Evolutionary conservation across 148 eudicot genomes (phyloP).

Genomic region (Arctostaphylos glauca): DNA sequence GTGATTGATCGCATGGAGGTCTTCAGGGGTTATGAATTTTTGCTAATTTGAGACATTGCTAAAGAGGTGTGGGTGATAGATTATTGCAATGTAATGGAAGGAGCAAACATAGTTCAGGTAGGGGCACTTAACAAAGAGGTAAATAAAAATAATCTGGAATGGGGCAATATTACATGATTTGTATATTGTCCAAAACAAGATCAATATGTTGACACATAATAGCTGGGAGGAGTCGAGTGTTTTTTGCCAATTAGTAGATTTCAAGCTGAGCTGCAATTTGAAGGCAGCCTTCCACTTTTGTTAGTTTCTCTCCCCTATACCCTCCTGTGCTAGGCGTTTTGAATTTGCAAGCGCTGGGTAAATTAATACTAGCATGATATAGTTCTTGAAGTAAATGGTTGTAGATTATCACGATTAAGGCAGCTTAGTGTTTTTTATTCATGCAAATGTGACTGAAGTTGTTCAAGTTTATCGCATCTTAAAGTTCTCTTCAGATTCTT

Average conservation of each 20-base stretch:
- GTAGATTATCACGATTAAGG: slow-evolving; percentile 2
- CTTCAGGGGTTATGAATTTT: not conserved
- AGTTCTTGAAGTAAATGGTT: not conserved
- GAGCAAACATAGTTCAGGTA: slow-evolving; percentile 3
- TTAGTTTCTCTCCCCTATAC: not conserved
- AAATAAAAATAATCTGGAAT: not conserved
- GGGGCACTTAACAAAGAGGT: not conserved
- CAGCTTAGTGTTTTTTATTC: not conserved
- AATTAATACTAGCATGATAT: not conserved
- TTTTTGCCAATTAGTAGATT: not conserved
- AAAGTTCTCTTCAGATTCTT: not conserved
- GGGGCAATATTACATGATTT: not conserved
- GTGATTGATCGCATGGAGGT: not conserved
- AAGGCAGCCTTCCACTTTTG: not conserved
- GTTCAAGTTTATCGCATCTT: not conserved
- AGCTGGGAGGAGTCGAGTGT: not conserved
- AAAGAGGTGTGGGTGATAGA: slow-evolving; percentile 6
- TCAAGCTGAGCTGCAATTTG: not conserved
- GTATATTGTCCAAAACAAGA: not conserved
- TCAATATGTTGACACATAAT: not conserved
- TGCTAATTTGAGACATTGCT: slow-evolving; percentile 12
- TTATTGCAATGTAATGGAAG: not conserved
- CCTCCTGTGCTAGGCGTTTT: not conserved
- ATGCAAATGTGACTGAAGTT: slow-evolving; percentile 2
- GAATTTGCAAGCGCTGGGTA: not conserved